phyloP scores from a whole-genome alignment of 192 early-diverging fungal genomes.

The Coemansia reversa region DNA sequence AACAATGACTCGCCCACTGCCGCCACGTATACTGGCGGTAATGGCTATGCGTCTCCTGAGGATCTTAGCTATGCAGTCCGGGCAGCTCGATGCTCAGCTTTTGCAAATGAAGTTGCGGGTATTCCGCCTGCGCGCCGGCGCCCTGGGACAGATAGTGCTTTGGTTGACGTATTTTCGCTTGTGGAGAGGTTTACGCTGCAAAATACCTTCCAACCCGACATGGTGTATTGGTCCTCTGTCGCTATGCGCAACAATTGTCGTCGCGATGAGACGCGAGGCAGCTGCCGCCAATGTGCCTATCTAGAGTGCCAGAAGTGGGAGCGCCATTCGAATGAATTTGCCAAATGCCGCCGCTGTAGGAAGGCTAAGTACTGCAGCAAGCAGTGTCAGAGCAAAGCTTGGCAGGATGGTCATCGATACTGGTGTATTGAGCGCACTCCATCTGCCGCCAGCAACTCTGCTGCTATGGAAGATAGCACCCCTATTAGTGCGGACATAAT shows the following conservation, averaged over 20 bases:
- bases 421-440: slow-evolving; percentile 69
- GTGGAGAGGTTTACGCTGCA: slow-evolving; percentile 74
- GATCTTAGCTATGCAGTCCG: slow-evolving; percentile 32
- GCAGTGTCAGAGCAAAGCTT: slow-evolving; percentile 70
- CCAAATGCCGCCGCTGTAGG: slow-evolving; percentile 84
- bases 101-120: slow-evolving; percentile 28
- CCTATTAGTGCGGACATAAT: slow-evolving; percentile 23
- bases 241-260: slow-evolving; percentile 81
- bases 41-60: slow-evolving; percentile 23
- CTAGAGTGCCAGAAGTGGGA: slow-evolving; percentile 80
- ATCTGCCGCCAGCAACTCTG: slow-evolving; percentile 11
- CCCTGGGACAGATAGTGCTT: slow-evolving; percentile 16
- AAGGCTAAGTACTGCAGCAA: slow-evolving; percentile 87
- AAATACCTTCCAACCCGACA: slow-evolving; percentile 61
- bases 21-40: background rate
- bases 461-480: slow-evolving; percentile 19
- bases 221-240: slow-evolving; percentile 69
- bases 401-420: slow-evolving; percentile 77
- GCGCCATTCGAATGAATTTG: slow-evolving; percentile 70
- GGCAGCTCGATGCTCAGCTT: slow-evolving; percentile 34
- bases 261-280: slow-evolving; percentile 69
- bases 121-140: slow-evolving; percentile 33
- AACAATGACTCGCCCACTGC: background rate
- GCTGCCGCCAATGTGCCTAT: slow-evolving; percentile 76
- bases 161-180: slow-evolving; percentile 70